phyloP scores from a whole-genome alignment of 2,329 filamentous ascomycete genomes.

The Cordyceps cicadae region DNA sequence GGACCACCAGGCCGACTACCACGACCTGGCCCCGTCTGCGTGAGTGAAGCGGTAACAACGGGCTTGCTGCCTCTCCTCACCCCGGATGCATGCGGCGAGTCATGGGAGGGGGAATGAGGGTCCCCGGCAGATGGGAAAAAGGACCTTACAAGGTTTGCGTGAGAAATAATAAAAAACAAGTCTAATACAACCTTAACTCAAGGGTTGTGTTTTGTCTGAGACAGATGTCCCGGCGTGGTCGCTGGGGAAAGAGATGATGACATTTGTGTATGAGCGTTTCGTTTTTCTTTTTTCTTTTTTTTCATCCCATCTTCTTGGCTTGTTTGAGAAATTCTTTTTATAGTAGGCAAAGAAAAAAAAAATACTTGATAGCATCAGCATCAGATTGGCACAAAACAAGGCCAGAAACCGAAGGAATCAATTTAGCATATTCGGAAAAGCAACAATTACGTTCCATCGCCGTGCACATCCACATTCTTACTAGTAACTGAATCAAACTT shows the following conservation, averaged over 20 bases:
- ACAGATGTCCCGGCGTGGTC: not conserved
- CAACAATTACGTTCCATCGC: not conserved
- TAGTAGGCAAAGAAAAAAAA: not conserved
- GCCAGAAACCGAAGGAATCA: not conserved
- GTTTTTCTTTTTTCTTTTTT: not conserved
- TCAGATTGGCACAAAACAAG: not conserved
- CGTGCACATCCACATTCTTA: not conserved
- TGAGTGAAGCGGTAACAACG: not conserved
- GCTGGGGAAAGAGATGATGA: not conserved
- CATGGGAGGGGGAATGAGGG: not conserved
- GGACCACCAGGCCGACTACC: constrained; percentile 49
- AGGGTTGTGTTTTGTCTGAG: not conserved
- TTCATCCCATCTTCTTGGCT: not conserved
- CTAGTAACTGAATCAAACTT: not conserved
- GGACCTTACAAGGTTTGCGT: not conserved
- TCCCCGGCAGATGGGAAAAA: not conserved
- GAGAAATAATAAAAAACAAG: not conserved
- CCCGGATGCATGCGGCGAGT: not conserved
- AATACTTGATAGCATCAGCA: not conserved
- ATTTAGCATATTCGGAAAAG: not conserved
- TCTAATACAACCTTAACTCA: constrained; percentile 8
- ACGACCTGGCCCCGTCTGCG: constrained; percentile 28
- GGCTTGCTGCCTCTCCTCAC: no score
- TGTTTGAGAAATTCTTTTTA: not conserved
- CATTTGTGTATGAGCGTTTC: not conserved